Base-by-base conservation (phyloP, 2,329 filamentous ascomycete species). In the Ophiosphaerella korrae region DNA sequence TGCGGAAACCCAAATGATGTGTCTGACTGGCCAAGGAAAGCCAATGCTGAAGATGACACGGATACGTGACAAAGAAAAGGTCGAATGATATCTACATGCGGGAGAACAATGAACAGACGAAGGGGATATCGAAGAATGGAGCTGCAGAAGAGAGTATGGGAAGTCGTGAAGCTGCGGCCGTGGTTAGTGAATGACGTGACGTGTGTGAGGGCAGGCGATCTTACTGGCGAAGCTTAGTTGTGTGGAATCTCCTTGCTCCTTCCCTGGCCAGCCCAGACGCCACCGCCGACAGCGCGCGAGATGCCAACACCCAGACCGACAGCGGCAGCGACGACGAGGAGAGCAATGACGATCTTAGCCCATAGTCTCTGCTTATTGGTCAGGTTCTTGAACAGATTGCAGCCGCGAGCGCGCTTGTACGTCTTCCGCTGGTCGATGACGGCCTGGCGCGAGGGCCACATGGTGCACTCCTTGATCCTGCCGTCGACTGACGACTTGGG, bases 391-490 rank as follows among this genome's bases (percentile, higher is more conserved):
- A 78, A 78, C 35, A 71, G 69, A 41, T 70, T 72, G 59, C 72
- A 77, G 55, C 73, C 73, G 42, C 67, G 69, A 41, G 63, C 64
- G 39, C 72, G 65, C 66, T 76, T 71, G 62, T 72, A 70, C 35
- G 57, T 60, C 63, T 70, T 72, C 49, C 72, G 70, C 63, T 74
- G 74, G 58, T 77, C 73, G 60, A 75, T 68, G 49, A 80, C 72
- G 29, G 77, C 77, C 64, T 78, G 73, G 57, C 74, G 74, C 36
- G 77, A 76, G 7, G 78, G 78, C 78, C 78, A 81, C 77, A 80
- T 80, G 57, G 74, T 76, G 74, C 77, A 80, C 53, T 80, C 78
- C 63, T 78, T 78, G 58, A 64, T 60, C 45, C 72, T 64, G 45
- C 69, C 73, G 53, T 78, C 76, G 54, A 79, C 69, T 23, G 67